These are phyloP conservation scores for Tulasnella sp. DNA, from an alignment of 768 basidiomycete genomes.

Conservation along the genomic window DNA sequence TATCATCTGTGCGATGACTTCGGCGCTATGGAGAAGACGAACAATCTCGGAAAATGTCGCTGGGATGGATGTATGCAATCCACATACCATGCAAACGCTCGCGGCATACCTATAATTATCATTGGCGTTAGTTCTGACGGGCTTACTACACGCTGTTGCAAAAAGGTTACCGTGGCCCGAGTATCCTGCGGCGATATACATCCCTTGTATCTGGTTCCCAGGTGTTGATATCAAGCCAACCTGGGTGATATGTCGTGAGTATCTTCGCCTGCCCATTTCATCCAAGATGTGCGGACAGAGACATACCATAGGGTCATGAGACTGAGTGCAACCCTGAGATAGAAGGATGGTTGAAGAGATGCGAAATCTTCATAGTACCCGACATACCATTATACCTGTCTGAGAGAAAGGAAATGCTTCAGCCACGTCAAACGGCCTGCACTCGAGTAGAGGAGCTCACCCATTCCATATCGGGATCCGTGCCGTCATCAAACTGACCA, in stretches of 20 bases:
- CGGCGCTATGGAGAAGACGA: conserved; percentile 37
- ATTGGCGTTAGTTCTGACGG: too few species aligned
- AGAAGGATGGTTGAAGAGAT: background rate
- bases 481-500: conserved; percentile 37
- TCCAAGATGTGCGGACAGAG: too few species aligned
- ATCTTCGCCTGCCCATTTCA: too few species aligned
- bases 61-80: conserved; percentile 2
- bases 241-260: conserved; percentile 29
- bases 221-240: conserved; percentile 48
- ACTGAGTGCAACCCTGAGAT: conserved; percentile 38
- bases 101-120: conserved; percentile 37
- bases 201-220: conserved; percentile 20
- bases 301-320: conserved; percentile 58
- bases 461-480: conserved; percentile 74
- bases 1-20: conserved; percentile 53
- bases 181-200: conserved; percentile 56
- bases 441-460: conserved; percentile 33
- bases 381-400: conserved; percentile 68
- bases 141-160: too few species aligned
- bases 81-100: conserved; percentile 58
- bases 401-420: conserved; percentile 23
- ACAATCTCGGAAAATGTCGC: too few species aligned
- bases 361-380: too few species aligned
- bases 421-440: background rate
- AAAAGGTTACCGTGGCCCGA: conserved; percentile 69